Conservation (phyloP, 352 stramenopile genomes). For the Globisporangium paroecandrum region DNA sequence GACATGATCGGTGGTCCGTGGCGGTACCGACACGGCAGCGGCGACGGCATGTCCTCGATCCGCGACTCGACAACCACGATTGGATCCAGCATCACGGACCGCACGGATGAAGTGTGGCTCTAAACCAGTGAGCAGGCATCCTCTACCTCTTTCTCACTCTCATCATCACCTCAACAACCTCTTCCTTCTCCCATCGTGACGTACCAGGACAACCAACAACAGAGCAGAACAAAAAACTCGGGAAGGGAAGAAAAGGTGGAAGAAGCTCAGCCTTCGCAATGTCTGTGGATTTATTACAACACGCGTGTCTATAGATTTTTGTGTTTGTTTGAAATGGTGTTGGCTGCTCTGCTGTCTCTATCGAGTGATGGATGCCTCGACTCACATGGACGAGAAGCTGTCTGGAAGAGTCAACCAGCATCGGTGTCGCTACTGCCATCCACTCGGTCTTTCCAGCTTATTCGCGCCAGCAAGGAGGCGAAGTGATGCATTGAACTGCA, state of each 20-base stretch:
- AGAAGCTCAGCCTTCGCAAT: not conserved
- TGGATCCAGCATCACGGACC: slow-evolving; percentile 47
- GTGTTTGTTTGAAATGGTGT: not conserved
- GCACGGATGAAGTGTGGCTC: slow-evolving; percentile 27
- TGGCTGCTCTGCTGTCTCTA: not conserved
- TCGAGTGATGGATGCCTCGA: too few species aligned
- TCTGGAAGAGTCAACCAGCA: too few species aligned
- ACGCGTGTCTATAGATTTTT: slow-evolving; percentile 5
- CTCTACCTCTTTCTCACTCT: not conserved
- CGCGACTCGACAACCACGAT: slow-evolving; percentile 57
- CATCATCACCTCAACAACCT: not conserved
- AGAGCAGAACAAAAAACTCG: not conserved
- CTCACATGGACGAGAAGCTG: too few species aligned
- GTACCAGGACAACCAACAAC: not conserved
- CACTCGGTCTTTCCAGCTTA: too few species aligned
- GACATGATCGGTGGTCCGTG: slow-evolving; percentile 56
- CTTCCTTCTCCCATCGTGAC: not conserved
- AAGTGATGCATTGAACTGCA: too few species aligned
- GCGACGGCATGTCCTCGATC: slow-evolving; percentile 41
- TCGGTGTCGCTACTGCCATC: too few species aligned
- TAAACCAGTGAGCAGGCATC: slow-evolving; percentile 9
- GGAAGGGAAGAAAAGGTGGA: not conserved
- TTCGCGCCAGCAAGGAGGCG: too few species aligned
- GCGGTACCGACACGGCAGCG: slow-evolving; percentile 37
- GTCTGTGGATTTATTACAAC: not conserved